Evolutionary conservation across 1,284 basidiomycete genomes (phyloP), one percentile per base, ranked within the genome.

Genomic region (Schizophyllum commune): DNA sequence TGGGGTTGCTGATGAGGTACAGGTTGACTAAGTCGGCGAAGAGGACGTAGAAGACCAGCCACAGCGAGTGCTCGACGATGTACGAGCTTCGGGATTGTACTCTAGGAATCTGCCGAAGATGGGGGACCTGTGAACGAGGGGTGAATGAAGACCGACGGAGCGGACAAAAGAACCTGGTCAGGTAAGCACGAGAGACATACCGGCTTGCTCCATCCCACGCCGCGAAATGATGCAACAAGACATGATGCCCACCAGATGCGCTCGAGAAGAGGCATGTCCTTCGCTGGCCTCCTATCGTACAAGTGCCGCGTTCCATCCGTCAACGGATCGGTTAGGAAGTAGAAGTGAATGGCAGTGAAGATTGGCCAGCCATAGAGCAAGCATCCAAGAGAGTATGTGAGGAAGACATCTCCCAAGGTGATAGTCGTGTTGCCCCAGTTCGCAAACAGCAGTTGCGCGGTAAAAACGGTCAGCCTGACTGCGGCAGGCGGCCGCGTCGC

Each of bases 121-220:
- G 59, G 1, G 52, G 56, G 6, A 47, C 21, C 19, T 34, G 21
- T 22, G 3, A 58, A 59, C 39, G 39, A 17, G 9, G 13, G 17
- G 3, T 11, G 17, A 17, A 8, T 47, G 4, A 13, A 11, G 58
- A 56, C 47, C 62, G 63, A 27, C 5, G 27, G 5, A 27, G 27
- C 27, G 27, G 27, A 27, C 27, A 5, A 9, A 47, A 17, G 17
- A 11, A 8, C 27, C 27, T 27, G 27, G 5, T 27, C 27, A 27
- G 27, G 27, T 27, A 2, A 27, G 27, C 17, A 47, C 39, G 39
- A 9, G 39, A 13, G 17, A 47, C 39, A 17, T 17, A 47, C 39
- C 39, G 9, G 39, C 39, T 11, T 47, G 0, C 60, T 47, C 63
- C 63, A 64, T 32, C 61, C 57, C 15, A 64, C 52, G 20, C 63